phyloP scores from a whole-genome alignment of 2,329 filamentous ascomycete species.

The Cytospora piceicola region DNA sequence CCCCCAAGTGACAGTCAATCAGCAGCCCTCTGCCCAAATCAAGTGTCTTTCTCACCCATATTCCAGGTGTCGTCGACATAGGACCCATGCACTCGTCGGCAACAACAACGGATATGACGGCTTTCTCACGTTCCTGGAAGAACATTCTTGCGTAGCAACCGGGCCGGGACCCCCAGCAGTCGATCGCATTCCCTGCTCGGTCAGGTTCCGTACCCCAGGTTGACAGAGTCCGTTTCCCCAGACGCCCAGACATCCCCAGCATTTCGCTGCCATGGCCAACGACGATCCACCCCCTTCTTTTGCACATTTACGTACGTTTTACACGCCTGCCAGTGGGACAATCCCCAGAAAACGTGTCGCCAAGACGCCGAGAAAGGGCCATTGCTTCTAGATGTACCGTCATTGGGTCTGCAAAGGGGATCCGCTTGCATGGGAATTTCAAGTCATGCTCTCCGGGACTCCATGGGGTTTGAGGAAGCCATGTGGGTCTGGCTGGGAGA shows the following conservation, averaged over 20 bases:
- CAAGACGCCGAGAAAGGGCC: constrained; percentile 26
- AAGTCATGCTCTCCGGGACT: constrained; percentile 14
- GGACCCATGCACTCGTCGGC: neutral
- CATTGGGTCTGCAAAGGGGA: neutral
- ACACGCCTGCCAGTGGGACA: neutral
- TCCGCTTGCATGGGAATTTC: constrained; percentile 10
- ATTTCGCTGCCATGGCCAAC: neutral
- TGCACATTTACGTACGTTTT: neutral
- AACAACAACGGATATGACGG: neutral
- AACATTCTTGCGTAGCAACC: neutral
- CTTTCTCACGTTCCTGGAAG: neutral
- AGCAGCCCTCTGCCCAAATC: too few relatives aligned
- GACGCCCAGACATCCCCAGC: constrained; percentile 5
- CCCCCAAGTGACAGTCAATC: too few relatives aligned
- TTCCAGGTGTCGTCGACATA: too few relatives aligned
- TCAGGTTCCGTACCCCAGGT: constrained; percentile 23
- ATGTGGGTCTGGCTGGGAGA: constrained; percentile 10
- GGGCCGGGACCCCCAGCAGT: neutral
- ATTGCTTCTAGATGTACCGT: neutral
- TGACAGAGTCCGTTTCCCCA: constrained; percentile 23
- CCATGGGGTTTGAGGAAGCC: constrained; percentile 11
- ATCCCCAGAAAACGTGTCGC: neutral
- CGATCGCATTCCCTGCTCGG: constrained; percentile 2
- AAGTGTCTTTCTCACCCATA: too few relatives aligned
- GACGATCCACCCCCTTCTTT: constrained; percentile 1